A percentile compares a stretch with the other conserved stretches of the same genome.
Conservation (phyloP, 2,329 filamentous ascomycete species). For the Fusarium longipes region DNA sequence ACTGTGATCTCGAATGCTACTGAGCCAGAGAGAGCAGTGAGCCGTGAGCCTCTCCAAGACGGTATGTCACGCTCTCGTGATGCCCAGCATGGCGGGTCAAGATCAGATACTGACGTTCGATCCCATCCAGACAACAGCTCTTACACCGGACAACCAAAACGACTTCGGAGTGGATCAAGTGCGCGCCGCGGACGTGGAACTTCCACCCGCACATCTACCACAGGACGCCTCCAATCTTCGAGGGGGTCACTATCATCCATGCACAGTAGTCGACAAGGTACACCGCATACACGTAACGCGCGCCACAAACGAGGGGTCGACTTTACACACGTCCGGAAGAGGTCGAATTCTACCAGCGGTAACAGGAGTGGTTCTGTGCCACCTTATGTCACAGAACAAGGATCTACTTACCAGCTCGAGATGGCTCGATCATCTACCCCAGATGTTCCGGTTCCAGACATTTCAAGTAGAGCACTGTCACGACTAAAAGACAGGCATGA, state of each 20-base stretch:
- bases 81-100: conserved; percentile 69
- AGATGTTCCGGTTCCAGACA: conserved; percentile 45
- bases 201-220: conserved; percentile 47
- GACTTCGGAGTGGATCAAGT: conserved; percentile 53
- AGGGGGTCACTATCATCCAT: conserved; percentile 63
- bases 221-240: conserved; percentile 50
- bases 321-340: conserved; percentile 63
- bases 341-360: conserved; percentile 48
- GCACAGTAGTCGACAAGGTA: conserved; percentile 58
- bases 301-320: conserved; percentile 66
- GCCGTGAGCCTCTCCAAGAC: conserved; percentile 88
- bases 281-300: conserved; percentile 55
- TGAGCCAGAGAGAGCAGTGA: conserved; percentile 60
- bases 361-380: conserved; percentile 34
- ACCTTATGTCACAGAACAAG: conserved; percentile 37
- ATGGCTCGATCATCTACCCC: conserved; percentile 47
- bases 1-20: conserved; percentile 73
- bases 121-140: conserved; percentile 47
- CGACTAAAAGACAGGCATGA: conserved; percentile 37
- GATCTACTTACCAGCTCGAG: conserved; percentile 35
- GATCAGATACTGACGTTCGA: conserved; percentile 74
- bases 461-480: conserved; percentile 43
- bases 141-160: conserved; percentile 45
- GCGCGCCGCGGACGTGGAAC: conserved; percentile 47
- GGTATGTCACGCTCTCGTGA: conserved; percentile 56